These are phyloP conservation scores for Cercophora samala DNA, from an alignment of 495 filamentous ascomycete genomes.

Conservation along the genomic window DNA sequence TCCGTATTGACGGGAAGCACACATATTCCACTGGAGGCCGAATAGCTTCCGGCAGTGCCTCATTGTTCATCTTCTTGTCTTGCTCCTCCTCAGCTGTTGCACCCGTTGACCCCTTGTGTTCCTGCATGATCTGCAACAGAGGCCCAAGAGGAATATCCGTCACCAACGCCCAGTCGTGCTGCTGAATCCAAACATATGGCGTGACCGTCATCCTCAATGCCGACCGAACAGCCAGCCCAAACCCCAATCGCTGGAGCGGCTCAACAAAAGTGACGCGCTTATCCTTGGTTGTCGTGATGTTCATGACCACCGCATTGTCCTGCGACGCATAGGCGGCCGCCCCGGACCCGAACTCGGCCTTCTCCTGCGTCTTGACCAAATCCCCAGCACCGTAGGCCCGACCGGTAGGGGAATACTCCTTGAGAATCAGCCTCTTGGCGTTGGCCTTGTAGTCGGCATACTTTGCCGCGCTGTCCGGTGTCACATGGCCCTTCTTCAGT, in stretches of 20 bases:
- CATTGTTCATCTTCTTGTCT: background rate
- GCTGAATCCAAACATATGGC: slow-evolving; percentile 49
- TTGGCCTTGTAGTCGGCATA: slow-evolving; percentile 42
- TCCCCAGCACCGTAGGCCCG: slow-evolving; percentile 5
- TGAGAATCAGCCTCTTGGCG: slow-evolving; percentile 38
- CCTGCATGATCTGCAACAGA: slow-evolving; percentile 41
- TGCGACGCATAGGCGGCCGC: slow-evolving; percentile 25
- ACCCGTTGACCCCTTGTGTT: slow-evolving; percentile 19
- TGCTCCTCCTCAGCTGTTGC: background rate
- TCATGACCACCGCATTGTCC: slow-evolving; percentile 37
- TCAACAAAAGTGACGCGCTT: slow-evolving; percentile 41
- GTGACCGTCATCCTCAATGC: slow-evolving; percentile 41
- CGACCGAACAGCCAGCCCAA: slow-evolving; percentile 45
- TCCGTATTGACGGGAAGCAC: slow-evolving; percentile 43
- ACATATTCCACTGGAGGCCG: slow-evolving; percentile 38
- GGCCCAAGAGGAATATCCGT: slow-evolving; percentile 38
- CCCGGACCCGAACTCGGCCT: slow-evolving; percentile 44
- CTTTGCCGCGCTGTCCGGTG: slow-evolving; percentile 35
- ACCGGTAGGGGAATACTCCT: slow-evolving; percentile 22
- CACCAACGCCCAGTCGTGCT: slow-evolving; percentile 48
- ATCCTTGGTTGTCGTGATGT: slow-evolving; percentile 34
- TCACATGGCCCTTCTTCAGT: slow-evolving; percentile 47
- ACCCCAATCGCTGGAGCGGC: slow-evolving; percentile 42
- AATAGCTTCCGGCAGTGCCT: background rate
- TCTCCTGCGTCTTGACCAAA: slow-evolving; percentile 22